Evolutionary conservation across 768 basidiomycete species (phyloP), one percentile per base, ranked within the genome.

Genomic region (Gymnopilus dilepis): DNA sequence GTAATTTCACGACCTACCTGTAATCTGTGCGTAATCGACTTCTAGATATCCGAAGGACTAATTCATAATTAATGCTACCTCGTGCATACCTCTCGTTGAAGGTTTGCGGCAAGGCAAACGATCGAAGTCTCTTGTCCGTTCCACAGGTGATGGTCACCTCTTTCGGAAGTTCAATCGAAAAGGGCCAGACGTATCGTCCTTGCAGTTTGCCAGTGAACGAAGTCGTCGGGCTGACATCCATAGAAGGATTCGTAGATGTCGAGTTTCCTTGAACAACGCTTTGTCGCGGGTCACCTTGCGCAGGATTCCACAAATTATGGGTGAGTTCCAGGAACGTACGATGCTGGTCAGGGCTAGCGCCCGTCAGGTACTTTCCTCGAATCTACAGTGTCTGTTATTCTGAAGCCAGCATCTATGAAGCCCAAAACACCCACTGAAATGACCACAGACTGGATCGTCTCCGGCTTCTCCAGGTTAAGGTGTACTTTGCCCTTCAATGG

Each of bases 361-460:
- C 66, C 28, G 66, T 59, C n/a, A 67, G 50, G 42, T 60, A 62
- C 41, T 58, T 52, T 9, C 66, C 66, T 19, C 40, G 60, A 2
- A 67, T 48, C 63, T 67, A 34, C 3, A 9, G 22, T 17, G 33
- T 28, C 31, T 40, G 11, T 47, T 21, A 47, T 28, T 4, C 4
- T n/a, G 4, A 19, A 8, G 2, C 41, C 41, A 4, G 41, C 13
- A 13, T 37, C 6, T 5, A 7, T 19, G 41, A 7, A 19, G 21
- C 19, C 11, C 21, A 55, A 28, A 17, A 17, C 6, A 65, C 77
- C 67, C 67, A 87, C 88, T 59, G 78, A 76, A 52, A 89, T 63
- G 12, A 74, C 71, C 12, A 89, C 79, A 11, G 76, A 76, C 60
- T 82, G 80, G 47, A 86, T 79, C 21, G 74, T 73, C 41, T 85